These are phyloP conservation scores for Ceratocystis cubensis DNA, from an alignment of 2,329 filamentous ascomycete species.

Conservation along the genomic window DNA sequence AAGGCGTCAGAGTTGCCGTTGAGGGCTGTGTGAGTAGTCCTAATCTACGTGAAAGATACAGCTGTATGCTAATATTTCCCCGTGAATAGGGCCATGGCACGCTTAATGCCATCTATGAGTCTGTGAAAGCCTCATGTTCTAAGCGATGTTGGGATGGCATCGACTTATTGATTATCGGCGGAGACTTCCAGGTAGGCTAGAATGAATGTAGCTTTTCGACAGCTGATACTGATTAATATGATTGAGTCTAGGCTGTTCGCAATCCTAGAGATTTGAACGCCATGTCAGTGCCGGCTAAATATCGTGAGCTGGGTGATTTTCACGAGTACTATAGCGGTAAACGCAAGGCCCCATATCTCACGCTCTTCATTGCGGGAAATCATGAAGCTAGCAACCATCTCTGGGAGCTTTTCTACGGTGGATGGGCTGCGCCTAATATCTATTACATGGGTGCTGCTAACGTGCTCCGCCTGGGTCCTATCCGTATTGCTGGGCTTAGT, in stretches of 20 bases:
- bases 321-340: slow-evolving; percentile 82
- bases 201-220: neutral
- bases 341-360: slow-evolving; percentile 70
- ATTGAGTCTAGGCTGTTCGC: slow-evolving; percentile 53
- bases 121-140: slow-evolving; percentile 55
- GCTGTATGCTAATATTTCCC: slow-evolving; percentile 21
- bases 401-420: slow-evolving; percentile 88
- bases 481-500: slow-evolving; percentile 79
- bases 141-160: slow-evolving; percentile 66
- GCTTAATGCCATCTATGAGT: slow-evolving; percentile 80
- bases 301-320: slow-evolving; percentile 79
- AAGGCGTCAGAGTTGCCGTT: slow-evolving; percentile 18
- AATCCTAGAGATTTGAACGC: slow-evolving; percentile 78
- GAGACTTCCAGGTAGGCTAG: slow-evolving; percentile 68
- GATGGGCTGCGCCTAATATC: slow-evolving; percentile 93
- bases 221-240: slow-evolving; percentile 13
- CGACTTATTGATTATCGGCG: slow-evolving; percentile 80
- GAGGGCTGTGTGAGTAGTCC: slow-evolving; percentile 19
- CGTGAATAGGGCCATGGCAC: slow-evolving; percentile 67
- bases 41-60: neutral
- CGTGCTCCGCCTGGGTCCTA: slow-evolving; percentile 66
- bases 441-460: slow-evolving; percentile 95
- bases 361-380: slow-evolving; percentile 86
- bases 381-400: slow-evolving; percentile 87
- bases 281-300: slow-evolving; percentile 83